phyloP scores from a whole-genome alignment of 805 yeast genomes.

The Metschnikowia lunata region DNA sequence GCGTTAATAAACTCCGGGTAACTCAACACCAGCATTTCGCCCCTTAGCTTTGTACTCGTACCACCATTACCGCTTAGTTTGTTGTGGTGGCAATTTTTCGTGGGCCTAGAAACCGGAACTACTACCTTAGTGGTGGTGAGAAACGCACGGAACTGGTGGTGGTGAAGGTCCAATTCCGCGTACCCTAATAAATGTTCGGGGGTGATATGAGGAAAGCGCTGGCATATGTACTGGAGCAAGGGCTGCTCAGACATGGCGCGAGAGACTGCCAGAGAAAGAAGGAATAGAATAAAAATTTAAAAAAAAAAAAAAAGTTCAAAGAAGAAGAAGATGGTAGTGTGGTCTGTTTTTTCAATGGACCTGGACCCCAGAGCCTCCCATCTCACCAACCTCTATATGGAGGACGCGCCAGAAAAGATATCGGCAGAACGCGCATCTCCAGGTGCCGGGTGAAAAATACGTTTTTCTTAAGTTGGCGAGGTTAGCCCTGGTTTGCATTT shows the following conservation, averaged over 20 bases:
- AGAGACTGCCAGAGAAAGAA: background rate
- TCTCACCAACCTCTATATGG: no score
- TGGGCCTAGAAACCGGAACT: no score
- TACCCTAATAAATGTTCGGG: background rate
- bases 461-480: background rate
- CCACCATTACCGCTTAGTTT: no score
- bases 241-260: background rate
- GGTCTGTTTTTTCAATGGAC: no score
- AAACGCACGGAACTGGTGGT: background rate
- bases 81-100: no score
- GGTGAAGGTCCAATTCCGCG: constrained; percentile 1
- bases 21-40: background rate
- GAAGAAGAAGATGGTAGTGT: no score
- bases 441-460: background rate
- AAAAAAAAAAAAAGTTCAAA: no score
- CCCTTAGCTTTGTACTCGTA: no score
- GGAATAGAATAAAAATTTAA: background rate
- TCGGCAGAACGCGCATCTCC: background rate
- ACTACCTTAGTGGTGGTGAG: background rate
- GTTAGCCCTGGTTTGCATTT: background rate
- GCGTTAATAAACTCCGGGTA: constrained; percentile 2
- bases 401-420: background rate
- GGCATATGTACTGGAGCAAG: constrained; percentile 3
- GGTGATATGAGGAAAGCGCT: background rate
- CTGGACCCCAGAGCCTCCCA: no score